These are phyloP conservation scores for Solanum chacoense DNA, from an alignment of 305 asterid genomes.

Conservation along the genomic window DNA sequence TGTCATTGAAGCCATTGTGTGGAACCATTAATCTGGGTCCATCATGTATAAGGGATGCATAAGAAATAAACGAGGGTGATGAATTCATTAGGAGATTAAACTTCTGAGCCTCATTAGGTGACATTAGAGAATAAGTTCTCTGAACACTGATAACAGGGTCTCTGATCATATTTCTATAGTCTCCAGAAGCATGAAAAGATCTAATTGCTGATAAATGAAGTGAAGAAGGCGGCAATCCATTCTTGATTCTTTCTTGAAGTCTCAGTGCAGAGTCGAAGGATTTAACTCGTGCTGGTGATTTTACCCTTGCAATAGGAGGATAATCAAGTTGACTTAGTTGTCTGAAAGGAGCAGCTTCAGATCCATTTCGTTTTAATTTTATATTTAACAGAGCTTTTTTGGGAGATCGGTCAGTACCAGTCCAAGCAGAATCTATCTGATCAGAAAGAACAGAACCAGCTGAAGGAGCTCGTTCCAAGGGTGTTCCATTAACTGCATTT, in stretches of 20 bases:
- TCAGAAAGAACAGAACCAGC: conserved; percentile 78
- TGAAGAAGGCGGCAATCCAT: conserved; percentile 59
- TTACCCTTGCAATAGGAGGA: conserved; percentile 28
- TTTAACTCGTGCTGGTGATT: conserved; percentile 52
- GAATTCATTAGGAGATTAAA: conserved; percentile 20
- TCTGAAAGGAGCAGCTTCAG: conserved; percentile 19
- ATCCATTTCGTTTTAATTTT: conserved; percentile 11
- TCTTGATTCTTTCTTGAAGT: conserved; percentile 51
- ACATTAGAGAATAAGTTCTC: conserved; percentile 46
- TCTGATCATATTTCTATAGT: conserved; percentile 64
- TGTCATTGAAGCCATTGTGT: conserved; percentile 33
- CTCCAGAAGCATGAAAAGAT: conserved; percentile 89
- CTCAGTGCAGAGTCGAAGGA: conserved; percentile 91
- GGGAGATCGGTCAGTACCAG: conserved; percentile 53
- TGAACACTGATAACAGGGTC: conserved; percentile 53
- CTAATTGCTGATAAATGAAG: conserved; percentile 38
- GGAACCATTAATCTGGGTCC: conserved; percentile 71
- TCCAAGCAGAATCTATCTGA: conserved; percentile 88
- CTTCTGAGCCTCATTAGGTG: conserved; percentile 41
- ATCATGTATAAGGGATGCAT: conserved; percentile 49
- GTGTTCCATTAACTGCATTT: conserved; percentile 6
- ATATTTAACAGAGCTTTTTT: conserved; percentile 11
- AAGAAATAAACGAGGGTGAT: conserved; percentile 42
- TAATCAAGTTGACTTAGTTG: conserved; percentile 19
- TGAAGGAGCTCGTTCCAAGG: conserved; percentile 49